Percentiles rank a stretch among this genome's conserved stretches.
Evolutionary conservation across 1,139 yeast genomes (phyloP).

Genomic region (Wickerhamomyces sp.): DNA sequence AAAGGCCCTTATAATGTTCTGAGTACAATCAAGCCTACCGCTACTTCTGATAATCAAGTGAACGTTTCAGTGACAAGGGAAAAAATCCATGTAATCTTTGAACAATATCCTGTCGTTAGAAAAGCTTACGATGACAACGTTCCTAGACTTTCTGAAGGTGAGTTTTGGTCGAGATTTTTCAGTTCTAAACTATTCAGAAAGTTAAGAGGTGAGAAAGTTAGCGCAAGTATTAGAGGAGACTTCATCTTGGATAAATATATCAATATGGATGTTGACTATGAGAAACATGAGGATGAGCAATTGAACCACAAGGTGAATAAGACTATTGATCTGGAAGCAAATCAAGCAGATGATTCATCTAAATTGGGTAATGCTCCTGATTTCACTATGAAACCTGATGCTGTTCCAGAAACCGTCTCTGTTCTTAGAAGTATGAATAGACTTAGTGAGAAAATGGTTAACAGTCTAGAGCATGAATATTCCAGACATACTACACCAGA

Average conservation of each 20-base stretch:
- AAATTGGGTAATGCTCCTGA: conserved; percentile 81
- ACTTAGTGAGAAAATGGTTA: conserved; percentile 76
- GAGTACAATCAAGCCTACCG: conserved; percentile 89
- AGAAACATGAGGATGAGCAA: conserved; percentile 33
- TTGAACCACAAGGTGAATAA: conserved; percentile 45
- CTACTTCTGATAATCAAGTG: conserved; percentile 84
- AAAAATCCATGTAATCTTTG: conserved; percentile 83
- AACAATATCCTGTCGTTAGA: conserved; percentile 89
- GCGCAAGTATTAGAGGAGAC: conserved; percentile 77
- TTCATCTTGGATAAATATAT: conserved; percentile 79
- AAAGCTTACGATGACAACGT: conserved; percentile 88
- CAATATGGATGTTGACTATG: conserved; percentile 50
- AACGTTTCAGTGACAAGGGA: conserved; percentile 90
- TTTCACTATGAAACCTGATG: conserved; percentile 71
- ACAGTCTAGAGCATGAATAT: conserved; percentile 42
- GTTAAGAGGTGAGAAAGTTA: conserved; percentile 82
- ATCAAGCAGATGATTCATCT: conserved; percentile 76
- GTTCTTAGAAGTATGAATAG: conserved; percentile 87
- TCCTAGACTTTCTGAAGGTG: conserved; percentile 84
- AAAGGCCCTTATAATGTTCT: conserved; percentile 92
- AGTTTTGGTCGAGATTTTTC: conserved; percentile 96
- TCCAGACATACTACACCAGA: conserved; percentile 29
- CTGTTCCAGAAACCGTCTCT: conserved; percentile 62
- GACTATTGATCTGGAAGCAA: conserved; percentile 73
- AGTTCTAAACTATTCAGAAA: conserved; percentile 83